Base-by-base conservation (phyloP, 352 stramenopile genomes). In the Phytopythium chamaehyphon region DNA sequence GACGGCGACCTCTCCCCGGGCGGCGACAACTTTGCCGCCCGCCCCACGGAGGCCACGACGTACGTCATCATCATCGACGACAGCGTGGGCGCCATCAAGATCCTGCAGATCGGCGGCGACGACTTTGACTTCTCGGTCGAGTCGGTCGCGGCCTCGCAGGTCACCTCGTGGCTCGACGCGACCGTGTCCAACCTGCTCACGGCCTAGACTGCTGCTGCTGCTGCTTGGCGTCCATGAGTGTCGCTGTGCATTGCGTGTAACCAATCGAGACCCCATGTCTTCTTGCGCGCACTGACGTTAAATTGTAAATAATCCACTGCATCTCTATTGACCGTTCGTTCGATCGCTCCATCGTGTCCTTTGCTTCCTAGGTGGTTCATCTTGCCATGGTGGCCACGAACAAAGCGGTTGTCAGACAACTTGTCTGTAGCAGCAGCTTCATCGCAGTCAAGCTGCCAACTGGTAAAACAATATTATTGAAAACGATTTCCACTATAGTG, bases 61-160 rank as follows among this genome's bases (percentile, higher is more conserved):
- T 80, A 78, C 55, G 62, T 80, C 31, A 80, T 62, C 40, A 76
- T 83, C 60, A 64, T 79, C 35, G 67, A 81, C 54, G 69, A 81
- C 58, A 47, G 47, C 54, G 35, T 43, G 3, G 73, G 73, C 11
- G 37, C 31, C 15, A 63, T 80, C 56, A 80, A 83, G 59, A 64
- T 83, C 31, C 43, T 83, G 18, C 55, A 78, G 52, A 55, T 83
- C 23, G 59, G 57, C 24, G 62, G 54, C 23, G 55, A 69, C 50
- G 69, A 64, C 61, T 83, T 80, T 28, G 62, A 73, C 45, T 76
- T 76, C 40, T 51, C 50, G 7, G 55, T 63, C 15, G 59, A 57
- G 18, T 59, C 57, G 23, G 61, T 76, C 40, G 52, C 71, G 31
- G 62, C 62, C 7, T 40, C 40, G 15, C 59, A 69, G 47, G 45